phyloP scores from a whole-genome alignment of 2,329 filamentous ascomycete genomes.

The Dichotomopilus funicola region DNA sequence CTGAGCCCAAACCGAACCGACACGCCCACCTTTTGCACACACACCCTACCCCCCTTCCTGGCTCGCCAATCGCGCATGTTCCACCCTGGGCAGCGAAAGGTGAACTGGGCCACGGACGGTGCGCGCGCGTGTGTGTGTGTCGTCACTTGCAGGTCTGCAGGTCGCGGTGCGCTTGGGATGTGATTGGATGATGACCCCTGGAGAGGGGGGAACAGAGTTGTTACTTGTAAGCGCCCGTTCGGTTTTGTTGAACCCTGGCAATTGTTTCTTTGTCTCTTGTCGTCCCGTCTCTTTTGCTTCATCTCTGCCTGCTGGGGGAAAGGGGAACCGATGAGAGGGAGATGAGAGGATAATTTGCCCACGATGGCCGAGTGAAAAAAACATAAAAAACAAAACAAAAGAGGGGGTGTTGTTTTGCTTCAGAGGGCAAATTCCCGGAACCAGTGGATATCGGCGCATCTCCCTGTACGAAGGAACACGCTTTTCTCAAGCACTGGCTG shows the following conservation, averaged over 20 bases:
- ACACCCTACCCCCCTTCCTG: too few species aligned
- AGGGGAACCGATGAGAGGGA: not conserved
- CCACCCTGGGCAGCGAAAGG: not conserved
- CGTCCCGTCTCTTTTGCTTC: too few species aligned
- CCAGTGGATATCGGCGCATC: not conserved
- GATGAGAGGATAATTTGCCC: not conserved
- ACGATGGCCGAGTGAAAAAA: not conserved
- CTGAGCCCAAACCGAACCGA: too few species aligned
- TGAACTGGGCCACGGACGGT: not conserved
- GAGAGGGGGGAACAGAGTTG: not conserved
- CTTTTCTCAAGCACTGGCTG: not conserved
- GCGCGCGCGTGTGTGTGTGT: not conserved
- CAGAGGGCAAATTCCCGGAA: not conserved
- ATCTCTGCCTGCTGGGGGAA: not conserved
- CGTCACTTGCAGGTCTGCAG: conserved; percentile 6
- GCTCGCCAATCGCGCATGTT: conserved; percentile 2
- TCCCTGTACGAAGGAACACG: not conserved
- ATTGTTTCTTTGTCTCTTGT: too few species aligned
- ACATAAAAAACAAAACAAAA: too few species aligned
- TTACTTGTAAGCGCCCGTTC: not conserved
- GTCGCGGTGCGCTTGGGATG: not conserved
- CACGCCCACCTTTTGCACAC: too few species aligned
- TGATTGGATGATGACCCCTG: not conserved
- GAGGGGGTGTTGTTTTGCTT: not conserved
- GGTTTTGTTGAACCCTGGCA: too few species aligned